phyloP scores from a whole-genome alignment of 129 eudicot species.

The Erigeron canadensis region DNA sequence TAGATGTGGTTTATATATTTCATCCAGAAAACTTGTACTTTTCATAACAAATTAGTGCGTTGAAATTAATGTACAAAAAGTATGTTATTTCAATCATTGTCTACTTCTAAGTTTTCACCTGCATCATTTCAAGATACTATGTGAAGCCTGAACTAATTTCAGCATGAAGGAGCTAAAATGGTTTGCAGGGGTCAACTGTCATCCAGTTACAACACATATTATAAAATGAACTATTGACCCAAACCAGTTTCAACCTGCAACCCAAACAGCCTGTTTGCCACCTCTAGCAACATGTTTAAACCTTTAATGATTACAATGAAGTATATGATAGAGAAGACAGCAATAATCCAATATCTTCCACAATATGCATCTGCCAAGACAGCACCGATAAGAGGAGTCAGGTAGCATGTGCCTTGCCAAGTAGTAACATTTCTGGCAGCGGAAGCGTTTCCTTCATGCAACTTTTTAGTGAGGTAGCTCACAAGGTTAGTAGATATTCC shows the following conservation, averaged over 20 bases:
- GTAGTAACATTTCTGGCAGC: conserved; percentile 91
- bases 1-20: not conserved
- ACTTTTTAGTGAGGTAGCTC: conserved; percentile 68
- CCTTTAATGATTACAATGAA: conserved; percentile 50
- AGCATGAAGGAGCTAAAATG: too few species aligned
- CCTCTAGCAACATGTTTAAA: not conserved
- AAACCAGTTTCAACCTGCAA: too few species aligned
- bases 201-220: too few species aligned
- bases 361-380: conserved; percentile 83
- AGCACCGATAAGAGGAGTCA: conserved; percentile 86
- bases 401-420: conserved; percentile 91
- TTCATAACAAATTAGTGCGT: too few species aligned
- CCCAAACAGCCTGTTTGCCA: not conserved
- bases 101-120: too few species aligned
- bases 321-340: conserved; percentile 70
- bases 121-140: too few species aligned
- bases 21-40: too few species aligned
- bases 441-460: conserved; percentile 69
- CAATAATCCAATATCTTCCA: conserved; percentile 97
- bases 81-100: too few species aligned
- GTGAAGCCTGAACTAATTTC: too few species aligned
- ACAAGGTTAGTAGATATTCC: conserved; percentile 84
- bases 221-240: too few species aligned
- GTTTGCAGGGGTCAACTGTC: too few species aligned
- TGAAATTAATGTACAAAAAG: too few species aligned